A percentile compares a stretch with the other conserved stretches of the same genome.
Evolutionary conservation across 1,139 yeast species (phyloP).

Genomic region (Suhomyces terraborum): DNA sequence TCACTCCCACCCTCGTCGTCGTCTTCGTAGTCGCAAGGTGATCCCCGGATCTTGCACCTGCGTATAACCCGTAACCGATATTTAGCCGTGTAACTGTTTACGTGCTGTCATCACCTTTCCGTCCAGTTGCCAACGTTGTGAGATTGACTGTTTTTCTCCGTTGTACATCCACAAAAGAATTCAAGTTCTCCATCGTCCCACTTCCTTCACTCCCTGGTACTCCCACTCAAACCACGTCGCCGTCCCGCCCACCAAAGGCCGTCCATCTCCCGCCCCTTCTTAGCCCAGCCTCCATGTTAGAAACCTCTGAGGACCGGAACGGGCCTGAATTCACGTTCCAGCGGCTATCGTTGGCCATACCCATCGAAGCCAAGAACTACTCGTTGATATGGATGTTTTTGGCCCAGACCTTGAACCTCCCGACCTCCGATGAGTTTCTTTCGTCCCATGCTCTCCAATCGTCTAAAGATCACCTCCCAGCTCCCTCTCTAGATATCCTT

Average conservation of each 20-base stretch:
- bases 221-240: too few species aligned
- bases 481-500: slow-evolving; percentile 27
- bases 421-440: slow-evolving; percentile 16
- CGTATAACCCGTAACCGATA: slow-evolving; percentile 4
- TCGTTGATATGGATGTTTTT: slow-evolving; percentile 28
- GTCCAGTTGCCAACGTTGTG: slow-evolving; percentile 1
- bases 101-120: slow-evolving; percentile 3
- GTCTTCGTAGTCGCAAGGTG: slow-evolving; percentile 2
- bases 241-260: too few species aligned
- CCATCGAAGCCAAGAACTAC: slow-evolving; percentile 31
- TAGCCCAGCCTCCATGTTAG: neutral
- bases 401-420: slow-evolving; percentile 24
- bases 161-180: neutral
- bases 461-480: neutral
- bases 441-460: slow-evolving; percentile 7
- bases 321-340: slow-evolving; percentile 20
- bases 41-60: slow-evolving; percentile 2
- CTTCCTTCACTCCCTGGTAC: neutral
- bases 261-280: too few species aligned
- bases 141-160: neutral
- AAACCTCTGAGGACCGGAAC: neutral
- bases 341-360: slow-evolving; percentile 30
- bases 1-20: neutral
- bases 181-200: neutral
- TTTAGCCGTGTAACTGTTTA: slow-evolving; percentile 10